Base-by-base conservation (phyloP, 2,329 filamentous ascomycete species). In the Colletotrichum navitas region DNA sequence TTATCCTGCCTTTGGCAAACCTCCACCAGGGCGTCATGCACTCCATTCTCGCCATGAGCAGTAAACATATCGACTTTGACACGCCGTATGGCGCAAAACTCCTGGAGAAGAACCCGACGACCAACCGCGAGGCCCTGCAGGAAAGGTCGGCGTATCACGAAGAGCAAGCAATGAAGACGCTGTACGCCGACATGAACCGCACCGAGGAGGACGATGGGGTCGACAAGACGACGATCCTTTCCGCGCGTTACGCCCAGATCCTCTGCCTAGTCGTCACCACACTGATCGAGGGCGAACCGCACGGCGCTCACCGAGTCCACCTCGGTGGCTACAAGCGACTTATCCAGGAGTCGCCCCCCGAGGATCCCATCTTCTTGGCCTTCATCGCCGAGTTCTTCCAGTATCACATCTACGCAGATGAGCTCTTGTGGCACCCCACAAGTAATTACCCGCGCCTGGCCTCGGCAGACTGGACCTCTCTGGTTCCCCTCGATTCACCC, bases 11-110 rank as follows among this genome's bases (percentile, higher is more conserved):
- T 1, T 92, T 97, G 83, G 94, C 94, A 3, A 90, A 93, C 52
- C 87, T 91, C 72, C 92, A 97, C 78, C 87, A 90, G 73, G 94
- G 94, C 16, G 85, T 97, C 63, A 97, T 97, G 94, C 94, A 97
- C 79, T 96, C 94, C 14, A 90, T 97, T 61, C 87, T 97, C 64
- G 94, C 93, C 55, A 86, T 97, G 11, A 93, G 94, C 47, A 93
- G 93, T 75, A 94, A 91, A 72, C 94, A 97, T 76, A 87, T 91
- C 66, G 88, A 91, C 79, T 86, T 86, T 72, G 84, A 86, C 5
- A 87, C 88, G 0, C 85, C 88, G 0, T 89, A 90, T 65, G 89
- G 88, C 14, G 75, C 79, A 68, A 88, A 87, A 58, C 77, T 90
- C 5, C 80, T 91, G 7, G 81, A 81, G 43, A 83, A 86, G 29